Evolutionary conservation across 2,329 filamentous ascomycete species (phyloP).

Genomic region (Ustulina deusta): DNA sequence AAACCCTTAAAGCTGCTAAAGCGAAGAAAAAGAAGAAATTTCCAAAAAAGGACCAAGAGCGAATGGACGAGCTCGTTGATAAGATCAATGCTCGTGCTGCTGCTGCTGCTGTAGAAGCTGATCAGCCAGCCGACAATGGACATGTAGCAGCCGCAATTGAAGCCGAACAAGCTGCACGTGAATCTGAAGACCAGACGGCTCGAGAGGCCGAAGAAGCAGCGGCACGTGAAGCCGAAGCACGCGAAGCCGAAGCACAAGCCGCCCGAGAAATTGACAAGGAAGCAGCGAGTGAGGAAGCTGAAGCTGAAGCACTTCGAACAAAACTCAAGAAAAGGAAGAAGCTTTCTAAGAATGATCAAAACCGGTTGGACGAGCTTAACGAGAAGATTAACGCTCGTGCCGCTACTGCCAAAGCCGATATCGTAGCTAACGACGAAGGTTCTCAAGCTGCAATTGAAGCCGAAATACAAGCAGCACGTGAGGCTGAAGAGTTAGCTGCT

Average conservation of each 20-base stretch:
- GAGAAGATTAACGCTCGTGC: slow-evolving; percentile 30
- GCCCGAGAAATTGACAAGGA: slow-evolving; percentile 33
- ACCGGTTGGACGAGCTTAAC: slow-evolving; percentile 36
- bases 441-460: slow-evolving; percentile 45
- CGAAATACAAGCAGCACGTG: slow-evolving; percentile 39
- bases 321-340: slow-evolving; percentile 27
- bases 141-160: slow-evolving; percentile 37
- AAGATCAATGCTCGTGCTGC: slow-evolving; percentile 32
- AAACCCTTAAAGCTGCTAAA: slow-evolving; percentile 17
- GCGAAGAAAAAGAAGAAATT: slow-evolving; percentile 32
- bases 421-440: slow-evolving; percentile 29
- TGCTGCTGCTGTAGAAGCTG: slow-evolving; percentile 20
- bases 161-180: slow-evolving; percentile 29
- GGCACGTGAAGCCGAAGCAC: slow-evolving; percentile 17
- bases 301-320: slow-evolving; percentile 23
- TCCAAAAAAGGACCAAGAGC: slow-evolving; percentile 25
- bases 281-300: slow-evolving; percentile 37
- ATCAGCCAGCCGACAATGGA: neutral
- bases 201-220: slow-evolving; percentile 41
- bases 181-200: too few relatives aligned
- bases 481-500: slow-evolving; percentile 43
- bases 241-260: slow-evolving; percentile 15
- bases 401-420: slow-evolving; percentile 45
- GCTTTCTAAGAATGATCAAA: slow-evolving; percentile 27
- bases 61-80: slow-evolving; percentile 31